Percentiles rank a stretch among this genome's conserved stretches.
Evolutionary conservation across 108 stramenopile genomes (phyloP).

Genomic region (Parietichytrium sp.): DNA sequence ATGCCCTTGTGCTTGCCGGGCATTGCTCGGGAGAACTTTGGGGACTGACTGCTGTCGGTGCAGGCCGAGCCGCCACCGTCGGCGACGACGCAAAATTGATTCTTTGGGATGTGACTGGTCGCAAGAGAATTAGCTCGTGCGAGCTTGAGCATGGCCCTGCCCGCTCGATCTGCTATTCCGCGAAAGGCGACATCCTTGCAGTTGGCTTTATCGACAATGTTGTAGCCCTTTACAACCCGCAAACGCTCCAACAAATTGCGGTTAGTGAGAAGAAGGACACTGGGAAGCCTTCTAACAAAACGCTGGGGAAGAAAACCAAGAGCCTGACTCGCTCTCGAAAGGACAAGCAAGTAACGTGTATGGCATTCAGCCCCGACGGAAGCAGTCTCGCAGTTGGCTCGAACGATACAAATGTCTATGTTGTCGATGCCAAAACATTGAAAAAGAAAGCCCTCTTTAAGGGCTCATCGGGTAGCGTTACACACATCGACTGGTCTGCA

Average conservation of each 20-base stretch:
- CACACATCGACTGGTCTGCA: slow-evolving; percentile 62
- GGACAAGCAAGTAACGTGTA: slow-evolving; percentile 51
- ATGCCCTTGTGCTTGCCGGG: slow-evolving; percentile 27
- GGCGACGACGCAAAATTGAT: slow-evolving; percentile 56
- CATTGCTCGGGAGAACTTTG: slow-evolving; percentile 52
- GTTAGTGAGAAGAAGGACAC: too few species aligned
- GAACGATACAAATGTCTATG: slow-evolving; percentile 63
- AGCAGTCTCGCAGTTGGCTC: slow-evolving; percentile 68
- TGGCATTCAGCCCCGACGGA: slow-evolving; percentile 67
- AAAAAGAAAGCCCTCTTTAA: slow-evolving; percentile 53
- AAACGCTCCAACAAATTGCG: neutral
- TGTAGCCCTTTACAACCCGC: neutral
- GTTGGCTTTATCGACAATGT: slow-evolving; percentile 46
- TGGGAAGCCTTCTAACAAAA: too few species aligned
- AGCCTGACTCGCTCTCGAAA: too few species aligned
- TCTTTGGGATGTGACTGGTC: slow-evolving; percentile 40
- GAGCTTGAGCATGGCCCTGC: slow-evolving; percentile 40
- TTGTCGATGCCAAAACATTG: slow-evolving; percentile 64
- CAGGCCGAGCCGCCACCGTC: slow-evolving; percentile 34
- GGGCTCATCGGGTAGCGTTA: slow-evolving; percentile 58
- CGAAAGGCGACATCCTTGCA: slow-evolving; percentile 53
- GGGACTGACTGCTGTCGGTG: slow-evolving; percentile 53
- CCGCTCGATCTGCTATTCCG: slow-evolving; percentile 49
- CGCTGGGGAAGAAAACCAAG: too few species aligned
- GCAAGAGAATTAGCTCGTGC: neutral